Conservation (phyloP, 1,139 yeast genomes). For the Sugiyamaella neomexicana region DNA sequence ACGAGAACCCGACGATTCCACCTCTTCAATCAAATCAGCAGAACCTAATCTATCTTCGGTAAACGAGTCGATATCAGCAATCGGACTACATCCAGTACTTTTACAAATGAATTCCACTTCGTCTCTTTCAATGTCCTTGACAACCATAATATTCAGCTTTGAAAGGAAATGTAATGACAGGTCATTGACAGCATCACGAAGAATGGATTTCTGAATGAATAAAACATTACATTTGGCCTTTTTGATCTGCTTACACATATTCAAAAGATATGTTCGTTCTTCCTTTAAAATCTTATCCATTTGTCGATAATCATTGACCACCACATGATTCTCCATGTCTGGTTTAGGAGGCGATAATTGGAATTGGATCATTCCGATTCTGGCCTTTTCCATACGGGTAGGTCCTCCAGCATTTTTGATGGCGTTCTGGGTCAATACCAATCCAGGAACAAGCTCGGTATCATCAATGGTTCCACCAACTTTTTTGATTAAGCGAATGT, state of each 20-base stretch:
- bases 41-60: constrained; percentile 89
- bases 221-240: constrained; percentile 95
- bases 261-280: constrained; percentile 91
- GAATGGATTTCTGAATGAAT: constrained; percentile 88
- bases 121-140: constrained; percentile 94
- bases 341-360: constrained; percentile 99
- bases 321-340: constrained; percentile 96
- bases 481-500: constrained; percentile 85
- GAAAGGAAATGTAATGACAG: constrained; percentile 92
- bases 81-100: constrained; percentile 91
- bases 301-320: constrained; percentile 96
- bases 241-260: constrained; percentile 93
- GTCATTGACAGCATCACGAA: constrained; percentile 97
- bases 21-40: constrained; percentile 91
- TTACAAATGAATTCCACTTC: constrained; percentile 92
- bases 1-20: constrained; percentile 89
- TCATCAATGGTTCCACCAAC: constrained; percentile 98
- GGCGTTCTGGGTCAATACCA: constrained; percentile 87
- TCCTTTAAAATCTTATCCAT: constrained; percentile 98
- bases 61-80: constrained; percentile 91
- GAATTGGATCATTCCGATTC: constrained; percentile 88
- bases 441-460: constrained; percentile 89
- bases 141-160: constrained; percentile 88
- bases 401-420: constrained; percentile 97
- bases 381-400: constrained; percentile 88